A percentile compares a stretch with the other conserved stretches of the same genome.
phyloP scores from a whole-genome alignment of 2,329 filamentous ascomycete genomes.

The Neophaeococcomyces aloes region DNA sequence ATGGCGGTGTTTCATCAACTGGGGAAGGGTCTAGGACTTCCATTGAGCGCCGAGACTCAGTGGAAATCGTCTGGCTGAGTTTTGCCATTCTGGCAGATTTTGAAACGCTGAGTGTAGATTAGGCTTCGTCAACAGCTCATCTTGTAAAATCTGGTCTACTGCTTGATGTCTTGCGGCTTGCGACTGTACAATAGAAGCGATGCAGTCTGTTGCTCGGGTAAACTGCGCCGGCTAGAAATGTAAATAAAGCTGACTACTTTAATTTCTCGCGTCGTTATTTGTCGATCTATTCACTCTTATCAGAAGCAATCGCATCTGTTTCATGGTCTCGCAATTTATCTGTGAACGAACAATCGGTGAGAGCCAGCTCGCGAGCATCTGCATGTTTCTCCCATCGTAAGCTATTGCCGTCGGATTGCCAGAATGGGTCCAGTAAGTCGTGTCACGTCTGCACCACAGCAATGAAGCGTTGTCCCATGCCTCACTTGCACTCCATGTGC shows the following conservation, averaged over 20 bases:
- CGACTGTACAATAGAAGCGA: no score
- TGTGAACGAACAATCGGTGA: neutral
- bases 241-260: neutral
- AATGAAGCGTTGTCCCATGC: neutral
- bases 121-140: neutral
- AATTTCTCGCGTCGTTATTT: neutral
- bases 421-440: constrained; percentile 9
- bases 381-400: neutral
- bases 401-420: neutral
- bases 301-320: no score
- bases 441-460: neutral
- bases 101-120: neutral
- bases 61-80: neutral
- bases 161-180: no score
- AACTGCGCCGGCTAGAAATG: neutral
- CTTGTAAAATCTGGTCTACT: neutral
- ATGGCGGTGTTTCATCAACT: constrained; percentile 47
- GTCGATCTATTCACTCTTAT: neutral
- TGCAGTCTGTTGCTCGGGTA: no score
- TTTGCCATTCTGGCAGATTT: neutral
- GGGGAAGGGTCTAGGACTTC: constrained; percentile 73
- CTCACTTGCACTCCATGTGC: neutral
- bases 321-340: no score
- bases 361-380: neutral
- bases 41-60: constrained; percentile 54